Evolutionary conservation across 73 alveolate genomes (phyloP).

Genomic region (Paramecium tetraurelia): DNA sequence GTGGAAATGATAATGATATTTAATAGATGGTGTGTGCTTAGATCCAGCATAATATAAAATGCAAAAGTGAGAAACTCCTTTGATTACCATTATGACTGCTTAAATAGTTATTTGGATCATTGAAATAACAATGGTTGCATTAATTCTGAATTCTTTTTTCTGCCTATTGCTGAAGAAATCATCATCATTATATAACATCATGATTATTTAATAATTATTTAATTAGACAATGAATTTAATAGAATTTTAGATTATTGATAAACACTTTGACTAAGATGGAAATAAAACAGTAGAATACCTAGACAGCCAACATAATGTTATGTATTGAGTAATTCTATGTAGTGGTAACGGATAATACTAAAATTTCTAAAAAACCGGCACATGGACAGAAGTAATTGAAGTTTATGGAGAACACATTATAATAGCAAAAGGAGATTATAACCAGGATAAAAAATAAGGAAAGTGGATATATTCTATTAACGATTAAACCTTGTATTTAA

Average conservation of each 20-base stretch:
- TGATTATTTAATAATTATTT: neutral
- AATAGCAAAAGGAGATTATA: neutral
- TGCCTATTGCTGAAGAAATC: neutral
- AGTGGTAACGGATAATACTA: neutral
- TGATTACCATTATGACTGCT: conserved; percentile 8
- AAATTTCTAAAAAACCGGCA: neutral
- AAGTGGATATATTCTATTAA: neutral
- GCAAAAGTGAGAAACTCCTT: neutral
- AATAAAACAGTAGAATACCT: neutral
- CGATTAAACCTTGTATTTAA: neutral
- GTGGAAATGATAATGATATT: neutral
- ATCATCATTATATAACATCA: neutral
- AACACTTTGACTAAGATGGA: neutral
- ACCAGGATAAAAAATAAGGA: neutral
- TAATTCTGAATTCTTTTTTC: neutral
- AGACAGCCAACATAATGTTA: neutral
- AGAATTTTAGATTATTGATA: neutral
- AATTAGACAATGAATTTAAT: neutral
- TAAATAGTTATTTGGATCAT: neutral
- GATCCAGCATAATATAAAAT: conserved; percentile 6
- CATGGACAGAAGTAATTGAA: neutral
- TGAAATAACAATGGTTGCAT: neutral
- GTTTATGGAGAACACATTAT: neutral
- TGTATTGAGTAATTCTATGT: neutral
- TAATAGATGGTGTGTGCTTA: conserved; percentile 2